These are phyloP conservation scores for Blumeria graminis DNA, from an alignment of 2,329 filamentous ascomycete species.

Conservation along the genomic window DNA sequence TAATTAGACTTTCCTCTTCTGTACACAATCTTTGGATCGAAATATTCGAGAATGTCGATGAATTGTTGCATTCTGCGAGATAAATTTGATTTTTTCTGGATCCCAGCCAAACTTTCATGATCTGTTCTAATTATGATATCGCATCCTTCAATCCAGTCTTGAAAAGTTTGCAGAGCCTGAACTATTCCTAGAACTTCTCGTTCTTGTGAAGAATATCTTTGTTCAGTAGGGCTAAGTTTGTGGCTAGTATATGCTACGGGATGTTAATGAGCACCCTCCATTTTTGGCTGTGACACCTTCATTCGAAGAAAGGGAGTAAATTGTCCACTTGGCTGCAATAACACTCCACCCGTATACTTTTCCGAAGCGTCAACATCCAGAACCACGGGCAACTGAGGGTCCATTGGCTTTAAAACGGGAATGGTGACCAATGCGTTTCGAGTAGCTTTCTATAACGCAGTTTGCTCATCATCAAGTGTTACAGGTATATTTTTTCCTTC, in stretches of 20 bases:
- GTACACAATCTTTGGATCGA: too few species aligned
- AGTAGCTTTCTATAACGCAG: not conserved
- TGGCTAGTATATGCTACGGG: not conserved
- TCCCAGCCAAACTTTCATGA: too few species aligned
- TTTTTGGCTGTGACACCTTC: not conserved
- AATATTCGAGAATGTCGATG: too few species aligned
- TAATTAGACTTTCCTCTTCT: too few species aligned
- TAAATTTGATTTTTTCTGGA: too few species aligned
- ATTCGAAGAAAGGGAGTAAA: not conserved
- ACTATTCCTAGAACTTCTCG: too few species aligned
- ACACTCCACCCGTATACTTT: not conserved
- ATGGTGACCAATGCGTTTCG: not conserved
- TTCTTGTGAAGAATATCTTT: too few species aligned
- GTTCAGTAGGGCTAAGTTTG: too few species aligned
- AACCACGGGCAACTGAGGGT: not conserved
- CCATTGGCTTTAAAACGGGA: not conserved
- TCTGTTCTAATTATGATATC: too few species aligned
- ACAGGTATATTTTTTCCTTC: not conserved
- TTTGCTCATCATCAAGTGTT: not conserved
- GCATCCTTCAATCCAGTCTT: too few species aligned
- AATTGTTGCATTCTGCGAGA: too few species aligned
- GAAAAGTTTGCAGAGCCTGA: too few species aligned
- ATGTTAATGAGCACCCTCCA: not conserved
- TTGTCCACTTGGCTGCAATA: not conserved
- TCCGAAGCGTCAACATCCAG: not conserved